Evolutionary conservation across 2,329 filamentous ascomycete species (phyloP).

Genomic region (Gaeumannomyces tritici): DNA sequence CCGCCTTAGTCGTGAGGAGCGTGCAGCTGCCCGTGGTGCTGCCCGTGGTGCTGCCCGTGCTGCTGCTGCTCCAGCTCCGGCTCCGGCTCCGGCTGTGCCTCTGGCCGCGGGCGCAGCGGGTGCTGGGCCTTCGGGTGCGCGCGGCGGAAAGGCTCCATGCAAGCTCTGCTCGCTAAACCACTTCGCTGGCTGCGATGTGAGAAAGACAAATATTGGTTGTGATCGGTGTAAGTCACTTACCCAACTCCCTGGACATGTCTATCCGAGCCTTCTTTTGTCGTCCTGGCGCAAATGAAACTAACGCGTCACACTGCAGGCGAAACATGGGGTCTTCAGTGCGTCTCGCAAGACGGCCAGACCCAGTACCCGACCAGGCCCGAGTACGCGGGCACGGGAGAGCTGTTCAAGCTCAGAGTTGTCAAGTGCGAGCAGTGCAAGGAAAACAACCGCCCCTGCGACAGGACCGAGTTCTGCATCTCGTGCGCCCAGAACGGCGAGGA

Average conservation of each 20-base stretch:
- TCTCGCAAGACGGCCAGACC: not conserved
- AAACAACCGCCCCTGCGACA: not conserved
- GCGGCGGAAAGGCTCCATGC: not conserved
- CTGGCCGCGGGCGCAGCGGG: too few relatives aligned
- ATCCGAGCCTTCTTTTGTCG: too few relatives aligned
- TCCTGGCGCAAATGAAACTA: too few relatives aligned
- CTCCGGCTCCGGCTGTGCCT: too few relatives aligned
- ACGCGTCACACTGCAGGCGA: not conserved
- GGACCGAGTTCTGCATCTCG: not conserved
- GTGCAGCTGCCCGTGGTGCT: too few relatives aligned
- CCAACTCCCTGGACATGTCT: too few relatives aligned
- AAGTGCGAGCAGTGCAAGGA: not conserved
- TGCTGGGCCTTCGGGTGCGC: too few relatives aligned
- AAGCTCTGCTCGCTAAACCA: not conserved
- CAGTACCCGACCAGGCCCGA: not conserved
- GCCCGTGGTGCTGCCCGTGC: not conserved
- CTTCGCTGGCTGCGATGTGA: not conserved
- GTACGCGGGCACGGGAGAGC: not conserved
- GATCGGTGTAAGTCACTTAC: not conserved
- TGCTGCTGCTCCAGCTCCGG: not conserved
- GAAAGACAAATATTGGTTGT: not conserved
- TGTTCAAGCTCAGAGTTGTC: not conserved
- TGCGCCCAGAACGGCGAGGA: not conserved
- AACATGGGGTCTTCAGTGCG: not conserved
- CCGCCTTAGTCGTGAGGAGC: too few relatives aligned